Evolutionary conservation across 768 basidiomycete genomes (phyloP).

Genomic region (Tulasnella sp.): DNA sequence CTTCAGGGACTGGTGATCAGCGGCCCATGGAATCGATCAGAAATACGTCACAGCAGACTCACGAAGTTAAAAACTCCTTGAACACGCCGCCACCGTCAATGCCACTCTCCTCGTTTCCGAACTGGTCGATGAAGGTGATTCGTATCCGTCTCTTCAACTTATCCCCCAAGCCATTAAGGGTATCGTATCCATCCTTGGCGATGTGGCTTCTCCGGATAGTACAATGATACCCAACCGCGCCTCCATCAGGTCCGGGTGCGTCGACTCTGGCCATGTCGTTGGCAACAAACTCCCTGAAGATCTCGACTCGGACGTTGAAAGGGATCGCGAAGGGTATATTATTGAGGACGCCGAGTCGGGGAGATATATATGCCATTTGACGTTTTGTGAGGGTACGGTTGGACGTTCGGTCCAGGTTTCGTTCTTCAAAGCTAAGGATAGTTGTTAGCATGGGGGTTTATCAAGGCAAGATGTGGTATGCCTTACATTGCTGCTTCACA

Average conservation of each 20-base stretch:
- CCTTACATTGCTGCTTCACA: slow-evolving; percentile 79
- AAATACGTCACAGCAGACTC: slow-evolving; percentile 20
- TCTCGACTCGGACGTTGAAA: slow-evolving; percentile 81
- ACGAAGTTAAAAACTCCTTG: slow-evolving; percentile 88
- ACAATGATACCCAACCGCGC: not conserved
- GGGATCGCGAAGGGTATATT: slow-evolving; percentile 95
- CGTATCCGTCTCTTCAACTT: slow-evolving; percentile 75
- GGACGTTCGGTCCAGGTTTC: slow-evolving; percentile 30
- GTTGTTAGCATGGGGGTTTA: not conserved
- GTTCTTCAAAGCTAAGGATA: slow-evolving; percentile 53
- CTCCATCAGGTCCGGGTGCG: slow-evolving; percentile 22
- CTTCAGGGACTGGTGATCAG: slow-evolving; percentile 32
- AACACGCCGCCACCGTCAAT: slow-evolving; percentile 97
- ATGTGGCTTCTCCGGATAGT: slow-evolving; percentile 63
- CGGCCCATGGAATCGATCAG: not conserved
- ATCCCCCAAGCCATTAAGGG: slow-evolving; percentile 53
- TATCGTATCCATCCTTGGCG: slow-evolving; percentile 86
- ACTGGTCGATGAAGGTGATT: slow-evolving; percentile 90
- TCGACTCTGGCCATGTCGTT: slow-evolving; percentile 43
- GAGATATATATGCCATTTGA: slow-evolving; percentile 66
- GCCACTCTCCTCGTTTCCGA: slow-evolving; percentile 79
- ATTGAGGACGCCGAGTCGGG: slow-evolving; percentile 82
- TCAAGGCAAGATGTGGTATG: not conserved
- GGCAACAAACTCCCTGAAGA: slow-evolving; percentile 76
- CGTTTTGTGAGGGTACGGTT: slow-evolving; percentile 48